These are phyloP conservation scores for Eutypella sp. DNA, from an alignment of 2,329 filamentous ascomycete species.

Conservation along the genomic window DNA sequence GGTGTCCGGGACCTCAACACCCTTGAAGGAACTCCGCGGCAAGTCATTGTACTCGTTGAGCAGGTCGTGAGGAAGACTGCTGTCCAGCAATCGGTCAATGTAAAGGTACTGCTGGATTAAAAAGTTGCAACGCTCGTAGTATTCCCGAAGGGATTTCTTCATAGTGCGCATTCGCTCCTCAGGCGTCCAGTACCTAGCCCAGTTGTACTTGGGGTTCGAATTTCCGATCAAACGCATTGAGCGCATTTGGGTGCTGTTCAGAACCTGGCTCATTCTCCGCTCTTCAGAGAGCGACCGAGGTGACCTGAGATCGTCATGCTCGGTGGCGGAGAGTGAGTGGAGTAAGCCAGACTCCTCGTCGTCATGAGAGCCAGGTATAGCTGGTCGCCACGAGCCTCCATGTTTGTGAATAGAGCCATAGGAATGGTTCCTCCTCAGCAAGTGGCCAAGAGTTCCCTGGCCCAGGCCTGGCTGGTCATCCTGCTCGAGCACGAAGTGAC, in stretches of 20 bases:
- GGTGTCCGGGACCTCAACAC: conserved; percentile 62
- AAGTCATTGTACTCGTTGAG: conserved; percentile 81
- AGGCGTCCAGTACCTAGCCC: conserved; percentile 82
- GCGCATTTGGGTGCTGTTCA: conserved; percentile 67
- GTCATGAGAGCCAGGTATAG: conserved; percentile 6
- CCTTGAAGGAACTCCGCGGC: conserved; percentile 48
- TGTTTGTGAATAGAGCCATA: conserved; percentile 23
- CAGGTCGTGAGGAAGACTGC: conserved; percentile 83
- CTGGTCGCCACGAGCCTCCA: conserved; percentile 22
- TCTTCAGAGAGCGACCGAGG: conserved; percentile 44
- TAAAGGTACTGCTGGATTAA: conserved; percentile 90
- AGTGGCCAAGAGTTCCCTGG: conserved; percentile 21
- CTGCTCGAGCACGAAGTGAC: conserved; percentile 14
- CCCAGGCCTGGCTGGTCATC: conserved; percentile 22
- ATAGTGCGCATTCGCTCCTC: conserved; percentile 68
- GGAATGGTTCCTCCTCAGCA: conserved; percentile 23
- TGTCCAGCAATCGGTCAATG: conserved; percentile 86
- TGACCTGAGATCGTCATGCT: neutral
- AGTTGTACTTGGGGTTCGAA: conserved; percentile 78
- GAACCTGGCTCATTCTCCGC: conserved; percentile 53
- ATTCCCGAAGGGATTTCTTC: conserved; percentile 71
- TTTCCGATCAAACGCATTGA: conserved; percentile 85
- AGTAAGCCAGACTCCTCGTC: conserved; percentile 17
- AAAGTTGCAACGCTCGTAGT: conserved; percentile 86
- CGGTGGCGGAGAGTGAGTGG: neutral